Conservation (phyloP, 2,329 filamentous ascomycete species). For the Aspergillus fijiensis region DNA sequence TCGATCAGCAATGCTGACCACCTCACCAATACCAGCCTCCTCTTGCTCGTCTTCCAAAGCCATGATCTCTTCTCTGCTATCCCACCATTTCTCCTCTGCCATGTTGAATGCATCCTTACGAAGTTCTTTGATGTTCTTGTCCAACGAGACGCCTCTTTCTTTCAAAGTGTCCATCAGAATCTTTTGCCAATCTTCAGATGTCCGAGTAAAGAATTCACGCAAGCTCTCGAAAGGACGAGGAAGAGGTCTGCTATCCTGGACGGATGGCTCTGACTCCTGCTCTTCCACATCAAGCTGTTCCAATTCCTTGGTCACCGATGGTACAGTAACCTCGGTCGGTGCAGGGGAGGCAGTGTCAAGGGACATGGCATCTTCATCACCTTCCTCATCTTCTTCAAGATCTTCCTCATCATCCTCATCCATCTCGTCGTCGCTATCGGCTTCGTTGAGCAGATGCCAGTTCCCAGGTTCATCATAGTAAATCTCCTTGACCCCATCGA, state of each 20-base stretch:
- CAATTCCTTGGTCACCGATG: conserved; percentile 37
- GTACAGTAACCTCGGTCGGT: conserved; percentile 38
- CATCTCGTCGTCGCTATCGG: conserved; percentile 59
- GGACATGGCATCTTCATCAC: conserved; percentile 49
- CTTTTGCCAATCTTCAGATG: conserved; percentile 87
- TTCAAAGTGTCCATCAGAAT: conserved; percentile 73
- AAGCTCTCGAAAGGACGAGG: conserved; percentile 81
- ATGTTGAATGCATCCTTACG: conserved; percentile 86
- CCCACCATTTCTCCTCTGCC: conserved; percentile 98
- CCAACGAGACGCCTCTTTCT: conserved; percentile 57
- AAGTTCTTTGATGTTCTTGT: conserved; percentile 81
- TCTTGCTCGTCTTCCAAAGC: conserved; percentile 94
- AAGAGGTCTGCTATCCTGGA: conserved; percentile 75
- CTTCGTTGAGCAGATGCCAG: conserved; percentile 68
- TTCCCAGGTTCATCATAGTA: conserved; percentile 83
- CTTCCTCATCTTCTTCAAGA: conserved; percentile 44
- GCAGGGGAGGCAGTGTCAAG: conserved; percentile 38
- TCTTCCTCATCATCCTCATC: conserved; percentile 47
- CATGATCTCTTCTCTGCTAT: conserved; percentile 89
- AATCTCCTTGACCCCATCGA: conserved; percentile 90
- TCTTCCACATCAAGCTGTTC: conserved; percentile 42
- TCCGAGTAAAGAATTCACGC: conserved; percentile 87
- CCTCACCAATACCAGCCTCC: conserved; percentile 89
- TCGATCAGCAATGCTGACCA: conserved; percentile 80
- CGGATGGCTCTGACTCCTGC: conserved; percentile 43